Percentiles rank a stretch among this genome's conserved stretches.
Evolutionary conservation across 768 basidiomycete species (phyloP).

Genomic region (Epithele typhae): DNA sequence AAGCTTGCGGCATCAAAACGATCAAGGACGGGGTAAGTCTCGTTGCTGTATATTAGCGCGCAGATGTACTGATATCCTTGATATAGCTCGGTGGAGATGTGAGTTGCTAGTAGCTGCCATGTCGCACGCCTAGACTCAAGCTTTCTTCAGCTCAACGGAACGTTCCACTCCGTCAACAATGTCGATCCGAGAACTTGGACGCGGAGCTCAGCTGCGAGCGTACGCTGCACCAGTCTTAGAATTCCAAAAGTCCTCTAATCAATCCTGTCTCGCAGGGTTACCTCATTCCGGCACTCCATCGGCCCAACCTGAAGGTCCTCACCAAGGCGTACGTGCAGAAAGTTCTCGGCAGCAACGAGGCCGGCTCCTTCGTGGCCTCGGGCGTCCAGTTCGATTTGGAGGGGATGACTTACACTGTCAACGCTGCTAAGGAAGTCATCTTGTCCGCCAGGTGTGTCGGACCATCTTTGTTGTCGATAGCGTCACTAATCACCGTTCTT

Average conservation of each 20-base stretch:
- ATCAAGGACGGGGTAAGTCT: conserved; percentile 7
- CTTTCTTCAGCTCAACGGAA: not conserved
- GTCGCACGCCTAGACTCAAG: too few species aligned
- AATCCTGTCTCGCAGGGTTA: conserved; percentile 3
- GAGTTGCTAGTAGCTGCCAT: too few species aligned
- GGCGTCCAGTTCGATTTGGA: conserved; percentile 33
- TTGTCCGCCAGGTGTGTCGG: conserved; percentile 30
- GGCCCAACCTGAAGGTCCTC: conserved; percentile 28
- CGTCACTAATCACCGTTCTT: not conserved
- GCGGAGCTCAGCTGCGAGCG: conserved; percentile 22
- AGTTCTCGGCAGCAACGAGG: conserved; percentile 9
- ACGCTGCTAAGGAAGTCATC: conserved; percentile 41
- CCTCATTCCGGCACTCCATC: conserved; percentile 17
- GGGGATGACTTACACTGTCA: conserved; percentile 25
- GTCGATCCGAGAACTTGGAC: conserved; percentile 18
- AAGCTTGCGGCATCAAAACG: conserved; percentile 2
- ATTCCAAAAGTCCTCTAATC: not conserved
- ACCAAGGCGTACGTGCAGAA: conserved; percentile 18
- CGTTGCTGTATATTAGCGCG: too few species aligned
- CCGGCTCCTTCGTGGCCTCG: conserved; percentile 22
- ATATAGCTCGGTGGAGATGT: too few species aligned
- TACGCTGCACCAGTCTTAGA: conserved; percentile 6
- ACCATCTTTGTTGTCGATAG: not conserved
- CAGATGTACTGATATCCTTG: too few species aligned
- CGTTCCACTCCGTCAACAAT: conserved; percentile 6